Percentiles rank a stretch among this genome's conserved stretches.
Conservation (phyloP, 1,139 yeast genomes). For the Pichia sp. region DNA sequence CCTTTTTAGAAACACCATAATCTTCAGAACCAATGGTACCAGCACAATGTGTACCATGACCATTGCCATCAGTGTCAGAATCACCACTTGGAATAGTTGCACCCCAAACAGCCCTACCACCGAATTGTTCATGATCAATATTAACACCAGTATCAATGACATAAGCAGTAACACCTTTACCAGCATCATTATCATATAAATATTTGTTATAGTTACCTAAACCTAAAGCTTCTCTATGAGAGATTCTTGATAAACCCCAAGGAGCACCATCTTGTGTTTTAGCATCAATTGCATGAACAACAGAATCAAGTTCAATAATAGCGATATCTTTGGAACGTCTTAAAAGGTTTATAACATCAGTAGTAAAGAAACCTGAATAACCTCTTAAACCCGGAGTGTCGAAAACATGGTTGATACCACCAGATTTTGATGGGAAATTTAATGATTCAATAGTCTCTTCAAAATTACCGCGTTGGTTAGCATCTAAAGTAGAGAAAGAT, state of each 20-base stretch:
- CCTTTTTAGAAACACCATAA: constrained; percentile 77
- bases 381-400: constrained; percentile 49
- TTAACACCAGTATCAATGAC: constrained; percentile 92
- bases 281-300: constrained; percentile 61
- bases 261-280: constrained; percentile 77
- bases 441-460: constrained; percentile 33
- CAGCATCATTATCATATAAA: constrained; percentile 76
- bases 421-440: constrained; percentile 24
- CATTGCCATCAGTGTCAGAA: constrained; percentile 81
- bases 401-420: constrained; percentile 68
- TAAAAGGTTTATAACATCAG: constrained; percentile 62
- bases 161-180: constrained; percentile 88
- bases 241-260: constrained; percentile 94
- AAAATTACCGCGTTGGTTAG: constrained; percentile 22
- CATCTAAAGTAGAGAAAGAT: constrained; percentile 30
- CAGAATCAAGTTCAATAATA: constrained; percentile 74
- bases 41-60: constrained; percentile 91
- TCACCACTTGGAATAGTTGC: constrained; percentile 82
- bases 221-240: constrained; percentile 76
- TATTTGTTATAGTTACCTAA: constrained; percentile 82
- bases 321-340: constrained; percentile 69
- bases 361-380: constrained; percentile 71
- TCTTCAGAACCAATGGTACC: constrained; percentile 73
- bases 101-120: constrained; percentile 93
- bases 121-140: constrained; percentile 73